Conservation (phyloP, 2,329 filamentous ascomycete species). For the Botrytis byssoidea region DNA sequence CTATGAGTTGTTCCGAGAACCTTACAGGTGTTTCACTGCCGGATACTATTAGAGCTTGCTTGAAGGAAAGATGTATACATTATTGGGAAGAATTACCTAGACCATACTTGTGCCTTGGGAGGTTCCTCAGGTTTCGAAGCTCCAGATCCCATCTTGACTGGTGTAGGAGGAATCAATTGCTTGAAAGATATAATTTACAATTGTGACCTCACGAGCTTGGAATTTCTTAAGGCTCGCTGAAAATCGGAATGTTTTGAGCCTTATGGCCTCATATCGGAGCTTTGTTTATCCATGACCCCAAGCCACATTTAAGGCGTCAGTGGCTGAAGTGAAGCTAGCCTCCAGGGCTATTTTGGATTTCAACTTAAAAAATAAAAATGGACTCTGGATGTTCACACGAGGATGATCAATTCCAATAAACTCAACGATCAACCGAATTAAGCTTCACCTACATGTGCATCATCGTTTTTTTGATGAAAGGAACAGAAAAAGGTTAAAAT, state of each 20-base stretch:
- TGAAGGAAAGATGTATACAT: not conserved
- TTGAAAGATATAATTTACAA: constrained; percentile 6
- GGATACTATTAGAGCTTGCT: constrained; percentile 20
- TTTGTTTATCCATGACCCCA: not conserved
- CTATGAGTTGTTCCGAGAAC: constrained; percentile 79
- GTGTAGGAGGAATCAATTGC: constrained; percentile 19
- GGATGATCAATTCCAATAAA: constrained; percentile 6
- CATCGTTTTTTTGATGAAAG: not conserved
- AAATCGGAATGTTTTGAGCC: not conserved
- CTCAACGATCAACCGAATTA: not conserved
- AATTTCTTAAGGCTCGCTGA: constrained; percentile 26
- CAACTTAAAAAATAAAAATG: not conserved
- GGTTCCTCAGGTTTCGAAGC: constrained; percentile 35
- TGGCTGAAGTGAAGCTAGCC: not conserved
- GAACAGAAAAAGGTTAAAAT: not conserved
- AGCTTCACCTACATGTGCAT: not conserved
- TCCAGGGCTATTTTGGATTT: not conserved
- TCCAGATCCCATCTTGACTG: constrained; percentile 36
- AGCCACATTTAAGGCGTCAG: not conserved
- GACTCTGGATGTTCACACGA: not conserved
- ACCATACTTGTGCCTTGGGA: constrained; percentile 37
- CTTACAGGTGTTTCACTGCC: constrained; percentile 60
- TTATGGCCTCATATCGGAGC: constrained; percentile 6
- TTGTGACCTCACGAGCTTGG: constrained; percentile 19
- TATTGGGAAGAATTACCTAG: constrained; percentile 29